phyloP scores from a whole-genome alignment of 1,284 basidiomycete genomes.

The Malassezia obtusa region DNA sequence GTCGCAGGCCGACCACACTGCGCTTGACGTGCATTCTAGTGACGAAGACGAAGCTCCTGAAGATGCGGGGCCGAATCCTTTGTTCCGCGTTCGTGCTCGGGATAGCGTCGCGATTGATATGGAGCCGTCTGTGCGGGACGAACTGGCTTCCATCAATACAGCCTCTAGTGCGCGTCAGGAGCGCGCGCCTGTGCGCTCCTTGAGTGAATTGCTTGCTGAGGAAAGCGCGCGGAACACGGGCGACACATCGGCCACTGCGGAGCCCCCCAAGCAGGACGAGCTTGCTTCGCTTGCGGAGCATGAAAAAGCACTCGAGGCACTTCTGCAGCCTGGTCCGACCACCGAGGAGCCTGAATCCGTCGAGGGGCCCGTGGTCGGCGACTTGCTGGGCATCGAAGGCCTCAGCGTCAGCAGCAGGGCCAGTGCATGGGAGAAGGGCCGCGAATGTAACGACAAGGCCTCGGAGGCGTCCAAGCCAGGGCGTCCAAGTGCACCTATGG shows the following conservation, averaged over 20 bases:
- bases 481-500: too few species aligned
- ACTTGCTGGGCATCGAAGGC: constrained; percentile 5
- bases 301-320: constrained; percentile 6
- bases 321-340: background rate
- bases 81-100: constrained; percentile 1
- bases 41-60: constrained; percentile 13
- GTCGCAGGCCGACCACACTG: background rate
- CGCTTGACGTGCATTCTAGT: background rate
- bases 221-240: background rate
- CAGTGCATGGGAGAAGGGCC: background rate
- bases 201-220: constrained; percentile 1
- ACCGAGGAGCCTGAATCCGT: background rate
- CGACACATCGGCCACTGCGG: background rate
- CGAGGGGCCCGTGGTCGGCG: background rate
- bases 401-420: background rate
- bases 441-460: background rate
- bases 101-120: background rate
- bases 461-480: too few species aligned
- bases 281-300: constrained; percentile 7
- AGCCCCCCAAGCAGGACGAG: background rate
- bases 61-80: background rate
- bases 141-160: too few species aligned
- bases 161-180: background rate
- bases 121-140: too few species aligned
- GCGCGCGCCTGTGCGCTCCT: background rate